A percentile compares a stretch with the other conserved stretches of the same genome.
Conservation (phyloP, 345 rosid genomes). For the Citrus maxima region DNA sequence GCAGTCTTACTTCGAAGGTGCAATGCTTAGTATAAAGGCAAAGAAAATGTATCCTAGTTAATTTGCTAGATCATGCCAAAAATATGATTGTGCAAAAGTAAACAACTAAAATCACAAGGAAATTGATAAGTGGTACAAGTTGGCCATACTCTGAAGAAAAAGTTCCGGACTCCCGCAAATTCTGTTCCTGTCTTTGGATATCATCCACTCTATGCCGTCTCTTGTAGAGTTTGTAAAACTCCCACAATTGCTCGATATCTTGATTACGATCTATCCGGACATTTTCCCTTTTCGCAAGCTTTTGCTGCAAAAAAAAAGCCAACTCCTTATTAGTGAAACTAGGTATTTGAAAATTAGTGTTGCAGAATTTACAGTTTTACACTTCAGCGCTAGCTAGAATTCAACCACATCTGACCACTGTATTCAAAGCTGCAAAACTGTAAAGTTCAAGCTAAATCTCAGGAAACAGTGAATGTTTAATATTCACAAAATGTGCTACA, state of each 20-base stretch:
- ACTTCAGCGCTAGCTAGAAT: not conserved
- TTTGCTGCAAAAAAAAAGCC: constrained; percentile 61
- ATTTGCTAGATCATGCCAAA: not conserved
- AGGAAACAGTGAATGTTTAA: not conserved
- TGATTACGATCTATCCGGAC: constrained; percentile 69
- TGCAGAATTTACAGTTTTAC: not conserved
- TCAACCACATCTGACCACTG: not conserved
- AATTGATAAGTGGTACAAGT: constrained; percentile 1
- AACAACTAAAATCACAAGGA: not conserved
- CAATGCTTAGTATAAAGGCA: constrained; percentile 4
- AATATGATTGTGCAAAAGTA: not conserved
- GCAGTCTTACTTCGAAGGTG: constrained; percentile 11
- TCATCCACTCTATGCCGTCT: constrained; percentile 78
- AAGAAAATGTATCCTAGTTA: not conserved
- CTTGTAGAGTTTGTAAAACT: constrained; percentile 74
- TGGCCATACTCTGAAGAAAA: constrained; percentile 73
- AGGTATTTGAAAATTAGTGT: not conserved
- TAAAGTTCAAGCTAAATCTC: not conserved
- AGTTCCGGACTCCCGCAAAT: constrained; percentile 76
- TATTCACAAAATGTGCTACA: constrained; percentile 15
- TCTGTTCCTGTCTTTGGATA: constrained; percentile 78
- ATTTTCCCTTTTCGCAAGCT: constrained; percentile 85
- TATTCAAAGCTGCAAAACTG: not conserved
- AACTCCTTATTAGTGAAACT: not conserved
- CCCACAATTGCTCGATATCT: constrained; percentile 83